A percentile compares a stretch with the other conserved stretches of the same genome.
These are phyloP conservation scores for Schizothecium vesticola DNA, from an alignment of 495 filamentous ascomycete genomes.

Conservation along the genomic window DNA sequence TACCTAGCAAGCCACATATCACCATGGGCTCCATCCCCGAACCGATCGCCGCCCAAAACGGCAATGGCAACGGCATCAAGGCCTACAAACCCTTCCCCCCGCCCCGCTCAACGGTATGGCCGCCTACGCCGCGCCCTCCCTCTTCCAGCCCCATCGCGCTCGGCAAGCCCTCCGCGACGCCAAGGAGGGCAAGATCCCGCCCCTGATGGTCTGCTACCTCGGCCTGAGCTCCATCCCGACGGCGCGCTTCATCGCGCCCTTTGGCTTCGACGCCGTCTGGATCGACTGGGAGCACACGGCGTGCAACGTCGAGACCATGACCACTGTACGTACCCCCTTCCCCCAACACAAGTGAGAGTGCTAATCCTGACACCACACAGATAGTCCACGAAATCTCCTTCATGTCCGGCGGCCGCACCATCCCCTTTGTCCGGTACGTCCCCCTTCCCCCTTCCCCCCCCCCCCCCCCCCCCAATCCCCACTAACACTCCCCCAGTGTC, in stretches of 20 bases:
- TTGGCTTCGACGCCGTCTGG: conserved; percentile 38
- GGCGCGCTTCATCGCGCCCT: conserved; percentile 31
- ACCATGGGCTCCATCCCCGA: conserved; percentile 13
- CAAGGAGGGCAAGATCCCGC: conserved; percentile 37
- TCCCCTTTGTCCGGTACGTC: conserved; percentile 34
- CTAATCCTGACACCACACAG: conserved; percentile 1
- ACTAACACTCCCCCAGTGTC: conserved; percentile 22
- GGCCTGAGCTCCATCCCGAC: conserved; percentile 33
- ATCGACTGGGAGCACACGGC: conserved; percentile 45
- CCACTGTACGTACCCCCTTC: conserved; percentile 18
- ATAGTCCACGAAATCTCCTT: conserved; percentile 42
- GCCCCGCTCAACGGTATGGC: conserved; percentile 28
- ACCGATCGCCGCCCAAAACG: not conserved
- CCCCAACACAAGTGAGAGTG: too few relatives aligned
- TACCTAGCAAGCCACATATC: not conserved
- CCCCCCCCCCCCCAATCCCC: not conserved
- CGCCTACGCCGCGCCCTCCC: conserved; percentile 35
- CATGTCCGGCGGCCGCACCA: conserved; percentile 35
- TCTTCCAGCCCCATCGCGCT: conserved; percentile 40
- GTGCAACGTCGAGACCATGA: conserved; percentile 44
- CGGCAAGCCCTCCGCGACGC: conserved; percentile 43
- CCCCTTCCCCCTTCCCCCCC: conserved; percentile 5
- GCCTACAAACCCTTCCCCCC: not conserved
- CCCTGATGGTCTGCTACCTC: conserved; percentile 35
- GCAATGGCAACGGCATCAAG: not conserved